phyloP scores from a whole-genome alignment of 1,284 basidiomycete species.

The Calocybe gambosa region DNA sequence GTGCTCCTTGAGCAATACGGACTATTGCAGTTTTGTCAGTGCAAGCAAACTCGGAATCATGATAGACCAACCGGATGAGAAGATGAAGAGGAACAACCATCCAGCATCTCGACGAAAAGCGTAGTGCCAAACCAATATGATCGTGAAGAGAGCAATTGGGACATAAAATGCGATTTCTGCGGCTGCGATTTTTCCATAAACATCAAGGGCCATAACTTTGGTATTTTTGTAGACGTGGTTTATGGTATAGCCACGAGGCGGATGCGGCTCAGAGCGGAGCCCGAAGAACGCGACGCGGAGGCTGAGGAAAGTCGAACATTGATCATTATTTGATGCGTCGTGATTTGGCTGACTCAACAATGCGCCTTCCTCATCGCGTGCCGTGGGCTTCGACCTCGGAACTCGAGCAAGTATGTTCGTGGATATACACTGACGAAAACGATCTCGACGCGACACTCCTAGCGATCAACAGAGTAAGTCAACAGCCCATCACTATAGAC shows the following conservation, averaged over 20 bases:
- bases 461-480: constrained; percentile 68
- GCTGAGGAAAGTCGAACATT: constrained; percentile 8
- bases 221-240: constrained; percentile 18
- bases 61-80: constrained; percentile 37
- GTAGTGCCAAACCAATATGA: constrained; percentile 42
- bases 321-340: constrained; percentile 19
- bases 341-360: constrained; percentile 22
- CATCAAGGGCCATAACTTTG: constrained; percentile 34
- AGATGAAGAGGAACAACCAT: constrained; percentile 55
- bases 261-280: neutral
- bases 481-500: neutral
- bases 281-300: constrained; percentile 13
- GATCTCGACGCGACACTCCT: constrained; percentile 49
- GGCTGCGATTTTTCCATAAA: constrained; percentile 48
- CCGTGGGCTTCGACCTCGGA: constrained; percentile 77
- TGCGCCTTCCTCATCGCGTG: constrained; percentile 77
- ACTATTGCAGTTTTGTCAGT: constrained; percentile 28
- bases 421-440: constrained; percentile 70
- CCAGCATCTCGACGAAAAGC: constrained; percentile 49
- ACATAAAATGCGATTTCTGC: constrained; percentile 50
- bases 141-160: constrained; percentile 40
- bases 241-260: constrained; percentile 6
- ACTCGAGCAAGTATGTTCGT: constrained; percentile 75
- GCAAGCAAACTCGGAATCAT: neutral
- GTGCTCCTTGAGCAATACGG: constrained; percentile 49